phyloP scores from a whole-genome alignment of 192 early-diverging fungal genomes.

The Umbelopsis isabellina region DNA sequence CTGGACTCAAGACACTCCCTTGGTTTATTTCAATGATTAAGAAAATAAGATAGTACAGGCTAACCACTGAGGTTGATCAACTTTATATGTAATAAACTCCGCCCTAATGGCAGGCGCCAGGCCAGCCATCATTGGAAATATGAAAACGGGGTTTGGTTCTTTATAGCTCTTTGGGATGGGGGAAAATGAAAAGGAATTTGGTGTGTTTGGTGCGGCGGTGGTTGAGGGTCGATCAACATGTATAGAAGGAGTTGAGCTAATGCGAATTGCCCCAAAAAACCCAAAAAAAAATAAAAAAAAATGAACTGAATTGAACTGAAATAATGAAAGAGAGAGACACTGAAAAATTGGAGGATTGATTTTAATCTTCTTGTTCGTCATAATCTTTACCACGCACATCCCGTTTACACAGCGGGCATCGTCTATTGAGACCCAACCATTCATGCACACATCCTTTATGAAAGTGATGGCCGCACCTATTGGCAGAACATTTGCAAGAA shows the following conservation, averaged over 20 bases:
- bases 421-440: constrained; percentile 76
- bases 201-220: not conserved
- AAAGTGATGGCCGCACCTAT: constrained; percentile 72
- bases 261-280: no score
- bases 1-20: constrained; percentile 53
- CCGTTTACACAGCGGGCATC: constrained; percentile 78
- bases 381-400: constrained; percentile 50
- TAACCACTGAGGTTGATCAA: not conserved
- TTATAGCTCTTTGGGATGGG: not conserved
- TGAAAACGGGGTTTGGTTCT: no score
- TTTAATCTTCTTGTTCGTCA: constrained; percentile 17
- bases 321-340: not conserved
- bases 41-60: constrained; percentile 35
- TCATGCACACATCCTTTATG: constrained; percentile 83
- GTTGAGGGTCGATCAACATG: no score
- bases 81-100: constrained; percentile 12
- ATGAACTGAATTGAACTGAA: no score
- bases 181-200: not conserved
- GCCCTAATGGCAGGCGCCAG: not conserved
- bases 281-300: no score
- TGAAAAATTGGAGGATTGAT: not conserved
- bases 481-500: not conserved
- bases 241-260: not conserved
- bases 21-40: constrained; percentile 58
- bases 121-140: constrained; percentile 5